Base-by-base conservation (phyloP, 495 filamentous ascomycete species). In the Xylaria sp. region DNA sequence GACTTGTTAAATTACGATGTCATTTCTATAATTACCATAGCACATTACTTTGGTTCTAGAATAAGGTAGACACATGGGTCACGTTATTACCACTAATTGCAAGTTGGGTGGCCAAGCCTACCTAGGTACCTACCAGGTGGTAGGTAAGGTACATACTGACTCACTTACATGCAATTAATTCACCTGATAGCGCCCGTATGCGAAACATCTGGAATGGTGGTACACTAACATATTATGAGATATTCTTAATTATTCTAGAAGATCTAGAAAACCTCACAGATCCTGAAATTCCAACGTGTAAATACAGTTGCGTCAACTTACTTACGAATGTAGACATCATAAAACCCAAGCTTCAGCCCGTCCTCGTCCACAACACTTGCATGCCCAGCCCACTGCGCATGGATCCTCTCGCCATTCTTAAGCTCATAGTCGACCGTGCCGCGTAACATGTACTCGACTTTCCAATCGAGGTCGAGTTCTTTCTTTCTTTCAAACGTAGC, bases 371-470 rank as follows among this genome's bases (percentile, higher is more conserved):
- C 33, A 37, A 59, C 9, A 35, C 33, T 21, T 40, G 73, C 77
- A 44, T 67, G 74, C 21, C 72, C 78, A 57, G 77, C 75, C 78
- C 78, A 80, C 35, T 68, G 40, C 19, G 68, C 26, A 17, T 35
- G 53, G 9, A 31, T 33, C 57, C 50, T 7, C 31, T 72, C 70
- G 2, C 73, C 76, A 9, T 58, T 67, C 67, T 74, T 75, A 58
- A 43, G 55, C 3, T 62, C 62, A 21, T 78, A 72, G 21, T 71
- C 69, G 1, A 80, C 75, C 2, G 68, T 69, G 9, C 82, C 82
- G 41, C 74, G 69, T 0, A 83, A 44, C 80, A 81, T 83, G 33
- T 78, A 77, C 71, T 82, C 81, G 14, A 44, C 21, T 15, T 12
- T 33, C 33, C 59, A 24, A 6, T 55, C 68, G 35, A 35, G 26